Evolutionary conservation across 495 filamentous ascomycete species (phyloP).

Genomic region (Bacidia gigantensis): DNA sequence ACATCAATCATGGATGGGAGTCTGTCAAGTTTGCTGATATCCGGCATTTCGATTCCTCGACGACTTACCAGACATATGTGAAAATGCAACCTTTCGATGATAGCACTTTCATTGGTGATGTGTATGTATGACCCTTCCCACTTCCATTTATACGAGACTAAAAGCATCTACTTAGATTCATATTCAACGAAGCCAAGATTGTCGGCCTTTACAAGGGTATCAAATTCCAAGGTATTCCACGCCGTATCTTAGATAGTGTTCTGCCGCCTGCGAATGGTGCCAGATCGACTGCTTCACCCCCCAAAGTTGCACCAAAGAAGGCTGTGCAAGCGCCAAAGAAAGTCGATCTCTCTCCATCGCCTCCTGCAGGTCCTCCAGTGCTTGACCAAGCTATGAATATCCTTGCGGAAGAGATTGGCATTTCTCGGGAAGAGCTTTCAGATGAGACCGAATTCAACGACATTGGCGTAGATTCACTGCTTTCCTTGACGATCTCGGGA

Average conservation of each 20-base stretch:
- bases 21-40: constrained; percentile 40
- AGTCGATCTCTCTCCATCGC: constrained; percentile 31
- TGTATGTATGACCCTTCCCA: constrained; percentile 19
- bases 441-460: constrained; percentile 21
- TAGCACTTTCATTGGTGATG: constrained; percentile 29
- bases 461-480: constrained; percentile 38
- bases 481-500: constrained; percentile 29
- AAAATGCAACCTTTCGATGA: constrained; percentile 30
- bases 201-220: constrained; percentile 25
- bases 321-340: constrained; percentile 44
- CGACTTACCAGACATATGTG: constrained; percentile 47
- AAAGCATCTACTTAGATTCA: background rate
- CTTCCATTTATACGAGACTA: background rate
- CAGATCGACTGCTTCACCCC: background rate
- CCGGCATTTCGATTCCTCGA: constrained; percentile 27
- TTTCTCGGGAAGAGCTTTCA: constrained; percentile 17
- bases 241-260: constrained; percentile 19
- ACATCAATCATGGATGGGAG: constrained; percentile 52
- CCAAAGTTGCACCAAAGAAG: constrained; percentile 4
- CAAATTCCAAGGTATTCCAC: constrained; percentile 22
- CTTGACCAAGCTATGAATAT: constrained; percentile 9
- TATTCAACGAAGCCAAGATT: constrained; percentile 34
- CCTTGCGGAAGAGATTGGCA: constrained; percentile 19
- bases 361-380: constrained; percentile 3
- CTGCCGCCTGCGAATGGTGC: constrained; percentile 22